A percentile compares a stretch with the other conserved stretches of the same genome.
These are phyloP conservation scores for Boletellus ananas DNA, from an alignment of 768 basidiomycete species.

Conservation along the genomic window DNA sequence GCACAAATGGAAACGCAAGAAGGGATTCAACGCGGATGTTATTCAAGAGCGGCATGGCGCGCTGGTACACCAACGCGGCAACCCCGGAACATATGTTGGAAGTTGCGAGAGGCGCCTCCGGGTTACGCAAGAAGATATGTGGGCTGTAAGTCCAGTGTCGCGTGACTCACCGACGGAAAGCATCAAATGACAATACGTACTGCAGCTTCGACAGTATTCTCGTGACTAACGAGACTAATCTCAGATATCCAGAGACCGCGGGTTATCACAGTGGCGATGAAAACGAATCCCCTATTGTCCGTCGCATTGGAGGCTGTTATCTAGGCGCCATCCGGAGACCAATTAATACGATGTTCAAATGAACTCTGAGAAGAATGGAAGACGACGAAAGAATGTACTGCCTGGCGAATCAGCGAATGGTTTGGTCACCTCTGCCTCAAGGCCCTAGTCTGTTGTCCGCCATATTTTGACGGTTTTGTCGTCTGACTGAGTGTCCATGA, in stretches of 20 bases:
- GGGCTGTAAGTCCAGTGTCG: conserved; percentile 70
- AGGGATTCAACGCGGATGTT: no score
- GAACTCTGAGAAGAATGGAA: conserved; percentile 26
- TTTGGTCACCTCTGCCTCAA: conserved; percentile 81
- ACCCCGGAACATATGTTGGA: conserved; percentile 87
- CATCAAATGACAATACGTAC: conserved; percentile 42
- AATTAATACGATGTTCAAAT: conserved; percentile 45
- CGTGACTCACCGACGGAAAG: conserved; percentile 4
- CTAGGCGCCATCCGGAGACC: conserved; percentile 99
- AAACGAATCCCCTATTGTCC: conserved; percentile 93
- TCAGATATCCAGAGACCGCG: conserved; percentile 87
- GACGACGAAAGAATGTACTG: conserved; percentile 87
- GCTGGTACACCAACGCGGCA: no score
- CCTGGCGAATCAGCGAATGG: conserved; percentile 94
- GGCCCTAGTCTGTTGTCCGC: conserved; percentile 88
- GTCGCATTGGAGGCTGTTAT: conserved; percentile 97
- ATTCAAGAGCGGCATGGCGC: no score
- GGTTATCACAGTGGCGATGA: conserved; percentile 94
- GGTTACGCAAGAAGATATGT: conserved; percentile 84
- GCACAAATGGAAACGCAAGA: no score
- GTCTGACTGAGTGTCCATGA: conserved; percentile 95
- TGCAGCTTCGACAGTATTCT: conserved; percentile 94
- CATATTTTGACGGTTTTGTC: conserved; percentile 96
- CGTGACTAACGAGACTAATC: conserved; percentile 93
- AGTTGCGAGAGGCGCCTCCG: conserved; percentile 60